Evolutionary conservation across 2,329 filamentous ascomycete genomes (phyloP), one percentile per base, ranked within the genome.

Genomic region (Aspergillus fructus): DNA sequence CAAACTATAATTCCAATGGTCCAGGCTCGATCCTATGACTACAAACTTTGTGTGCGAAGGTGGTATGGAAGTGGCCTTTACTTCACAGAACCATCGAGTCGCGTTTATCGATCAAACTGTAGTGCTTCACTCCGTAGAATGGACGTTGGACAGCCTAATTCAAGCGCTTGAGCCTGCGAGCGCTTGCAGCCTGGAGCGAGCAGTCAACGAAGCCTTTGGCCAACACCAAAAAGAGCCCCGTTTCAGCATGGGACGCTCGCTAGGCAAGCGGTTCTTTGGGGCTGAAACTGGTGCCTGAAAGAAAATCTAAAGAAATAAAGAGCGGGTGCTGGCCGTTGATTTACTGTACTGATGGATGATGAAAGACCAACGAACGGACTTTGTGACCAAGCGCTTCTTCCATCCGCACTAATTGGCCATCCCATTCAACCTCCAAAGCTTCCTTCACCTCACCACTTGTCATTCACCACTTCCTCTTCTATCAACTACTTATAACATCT

Each of bases 271-370:
- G 21, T 27, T 37, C 33, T 53, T 46, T 45, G 41, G 23, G 33
- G n/a, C 11, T 40, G 51, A 24, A 15, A 30, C 51, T 53, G 51
- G 51, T 41, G 51, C 51, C 51, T 53, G 51, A 40, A 41, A 48
- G 51, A 48, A 37, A 7, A 11, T 4, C 43, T 23, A 46, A 13
- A 9, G 27, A 51, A 51, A 42, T 43, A 21, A 53, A 47, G 15
- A 41, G 21, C 33, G n/a, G 33, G 34, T 34, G 42, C 42, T 12
- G 19, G 41, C 15, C 24, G 40, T 19, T 37, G 27, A 30, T 17
- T 27, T 21, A 4, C 21, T 21, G 21, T 21, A 21, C 21, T 3
- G 21, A 48, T 9, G 17, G 21, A 49, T 19, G 19, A 39, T 34
- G 19, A 48, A 19, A 34, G n/a, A 15, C 17, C 8, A 7, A 7